Conservation (phyloP, 768 basidiomycete species). For the Leucosporidium yakuticum region DNA sequence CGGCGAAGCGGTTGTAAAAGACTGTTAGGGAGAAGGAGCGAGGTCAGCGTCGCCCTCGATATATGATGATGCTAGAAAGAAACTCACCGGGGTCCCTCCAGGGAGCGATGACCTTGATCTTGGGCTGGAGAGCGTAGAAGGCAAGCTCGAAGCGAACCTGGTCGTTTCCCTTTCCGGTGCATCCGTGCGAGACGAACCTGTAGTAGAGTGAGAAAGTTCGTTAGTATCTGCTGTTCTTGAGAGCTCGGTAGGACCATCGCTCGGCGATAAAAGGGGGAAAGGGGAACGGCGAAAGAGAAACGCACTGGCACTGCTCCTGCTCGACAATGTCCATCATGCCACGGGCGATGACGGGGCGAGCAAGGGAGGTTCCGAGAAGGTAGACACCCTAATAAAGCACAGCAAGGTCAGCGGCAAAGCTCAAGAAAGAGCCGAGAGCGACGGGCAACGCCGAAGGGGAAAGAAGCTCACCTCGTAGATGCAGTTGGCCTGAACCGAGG, state of each 20-base stretch:
- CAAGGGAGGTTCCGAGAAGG: slow-evolving; percentile 93
- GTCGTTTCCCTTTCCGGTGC: slow-evolving; percentile 99
- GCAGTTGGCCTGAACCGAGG: slow-evolving; percentile 94
- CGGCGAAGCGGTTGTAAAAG: slow-evolving; percentile 96
- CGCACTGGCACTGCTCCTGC: slow-evolving; percentile 83
- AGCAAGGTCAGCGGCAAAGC: slow-evolving; percentile 1
- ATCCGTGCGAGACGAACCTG: slow-evolving; percentile 94
- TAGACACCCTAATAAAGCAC: slow-evolving; percentile 67
- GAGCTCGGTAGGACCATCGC: neutral
- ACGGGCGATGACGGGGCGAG: slow-evolving; percentile 96
- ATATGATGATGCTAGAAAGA: neutral
- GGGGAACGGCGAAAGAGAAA: neutral
- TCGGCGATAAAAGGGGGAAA: neutral
- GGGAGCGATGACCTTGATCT: slow-evolving; percentile 97
- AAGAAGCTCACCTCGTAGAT: slow-evolving; percentile 79
- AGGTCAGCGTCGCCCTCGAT: neutral
- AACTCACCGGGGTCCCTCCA: slow-evolving; percentile 85
- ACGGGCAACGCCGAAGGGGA: neutral
- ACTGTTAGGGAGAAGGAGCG: slow-evolving; percentile 47
- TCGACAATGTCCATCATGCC: slow-evolving; percentile 95
- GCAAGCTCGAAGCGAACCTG: slow-evolving; percentile 99
- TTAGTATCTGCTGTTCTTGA: neutral
- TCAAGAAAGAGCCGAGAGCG: neutral
- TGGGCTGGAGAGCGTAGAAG: slow-evolving; percentile 96
- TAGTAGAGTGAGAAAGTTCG: neutral